Conservation (phyloP, 768 basidiomycete species). For the Lyophyllum shimeji region DNA sequence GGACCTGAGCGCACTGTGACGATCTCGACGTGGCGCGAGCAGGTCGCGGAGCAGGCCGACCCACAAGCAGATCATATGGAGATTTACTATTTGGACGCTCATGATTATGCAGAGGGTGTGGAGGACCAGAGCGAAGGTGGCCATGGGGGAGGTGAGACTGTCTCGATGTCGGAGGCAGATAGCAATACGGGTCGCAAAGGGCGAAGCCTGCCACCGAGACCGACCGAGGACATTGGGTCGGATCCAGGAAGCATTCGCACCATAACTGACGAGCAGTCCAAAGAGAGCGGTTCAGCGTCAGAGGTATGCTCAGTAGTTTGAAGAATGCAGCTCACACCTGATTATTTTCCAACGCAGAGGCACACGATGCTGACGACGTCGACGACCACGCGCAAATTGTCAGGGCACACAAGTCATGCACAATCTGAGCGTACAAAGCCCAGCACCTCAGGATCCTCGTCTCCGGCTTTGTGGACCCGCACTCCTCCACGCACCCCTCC, state of each 20-base stretch:
- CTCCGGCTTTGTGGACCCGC: slow-evolving; percentile 15
- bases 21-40: slow-evolving; percentile 57
- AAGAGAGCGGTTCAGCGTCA: slow-evolving; percentile 4
- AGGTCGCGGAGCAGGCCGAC: slow-evolving; percentile 41
- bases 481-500: slow-evolving; percentile 24
- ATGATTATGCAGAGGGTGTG: slow-evolving; percentile 26
- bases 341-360: not conserved
- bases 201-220: slow-evolving; percentile 4
- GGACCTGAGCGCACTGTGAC: slow-evolving; percentile 53
- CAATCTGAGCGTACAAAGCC: slow-evolving; percentile 1
- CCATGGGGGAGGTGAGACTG: not conserved
- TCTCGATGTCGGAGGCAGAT: slow-evolving; percentile 7
- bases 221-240: slow-evolving; percentile 1
- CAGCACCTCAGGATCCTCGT: not conserved
- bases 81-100: slow-evolving; percentile 43
- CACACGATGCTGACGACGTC: not conserved
- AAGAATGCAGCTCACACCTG: not conserved
- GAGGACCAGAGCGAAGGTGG: slow-evolving; percentile 21
- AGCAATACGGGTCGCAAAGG: not conserved
- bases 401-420: slow-evolving; percentile 6
- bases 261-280: slow-evolving; percentile 12
- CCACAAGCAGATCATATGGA: slow-evolving; percentile 38
- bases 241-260: slow-evolving; percentile 12
- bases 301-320: not conserved
- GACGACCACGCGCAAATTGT: slow-evolving; percentile 7